These are phyloP conservation scores for Metarhizium humberi DNA, from an alignment of 2,329 filamentous ascomycete species.

Conservation along the genomic window DNA sequence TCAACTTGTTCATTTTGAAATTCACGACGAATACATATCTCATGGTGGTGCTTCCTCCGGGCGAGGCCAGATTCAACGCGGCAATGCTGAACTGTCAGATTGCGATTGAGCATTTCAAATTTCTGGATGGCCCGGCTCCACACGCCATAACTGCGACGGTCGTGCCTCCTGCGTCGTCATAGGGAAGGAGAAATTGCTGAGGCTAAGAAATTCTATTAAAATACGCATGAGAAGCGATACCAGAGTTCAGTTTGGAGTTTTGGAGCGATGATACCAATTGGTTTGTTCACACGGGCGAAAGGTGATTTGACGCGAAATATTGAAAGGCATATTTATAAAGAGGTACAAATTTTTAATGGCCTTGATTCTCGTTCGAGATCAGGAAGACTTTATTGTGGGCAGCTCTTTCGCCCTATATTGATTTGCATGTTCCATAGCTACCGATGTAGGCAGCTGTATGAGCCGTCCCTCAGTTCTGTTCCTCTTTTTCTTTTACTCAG, in stretches of 20 bases:
- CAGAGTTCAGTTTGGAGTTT: neutral
- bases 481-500: neutral
- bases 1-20: conserved; percentile 90
- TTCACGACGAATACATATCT: conserved; percentile 98
- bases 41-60: conserved; percentile 81
- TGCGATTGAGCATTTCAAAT: conserved; percentile 71
- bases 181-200: neutral
- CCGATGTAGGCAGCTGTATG: neutral
- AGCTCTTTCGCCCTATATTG: neutral
- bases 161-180: conserved; percentile 6
- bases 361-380: neutral
- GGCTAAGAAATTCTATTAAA: neutral
- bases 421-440: neutral
- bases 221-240: neutral
- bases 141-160: conserved; percentile 16
- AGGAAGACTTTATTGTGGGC: neutral
- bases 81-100: conserved; percentile 86
- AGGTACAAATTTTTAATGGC: neutral
- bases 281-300: neutral
- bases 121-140: conserved; percentile 42
- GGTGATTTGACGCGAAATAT: neutral
- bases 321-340: neutral
- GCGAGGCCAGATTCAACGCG: conserved; percentile 84
- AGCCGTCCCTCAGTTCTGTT: neutral
- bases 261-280: conserved; percentile 4